phyloP scores from a whole-genome alignment of 176 grass and related monocot species.

The Avena sativa region DNA sequence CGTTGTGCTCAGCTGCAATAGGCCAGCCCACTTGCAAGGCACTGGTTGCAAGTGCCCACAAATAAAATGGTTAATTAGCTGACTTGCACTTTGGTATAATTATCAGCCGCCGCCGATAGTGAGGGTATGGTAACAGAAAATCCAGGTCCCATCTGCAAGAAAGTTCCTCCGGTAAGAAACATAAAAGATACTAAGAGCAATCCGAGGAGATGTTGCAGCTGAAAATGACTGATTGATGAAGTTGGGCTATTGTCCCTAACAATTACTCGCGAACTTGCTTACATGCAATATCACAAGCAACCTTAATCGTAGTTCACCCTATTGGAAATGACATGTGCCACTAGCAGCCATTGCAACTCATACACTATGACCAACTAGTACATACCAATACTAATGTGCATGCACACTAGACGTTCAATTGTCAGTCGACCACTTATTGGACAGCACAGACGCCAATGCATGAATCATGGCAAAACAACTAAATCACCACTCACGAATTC shows the following conservation, averaged over 20 bases:
- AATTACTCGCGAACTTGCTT: not conserved
- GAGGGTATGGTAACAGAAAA: constrained; percentile 90
- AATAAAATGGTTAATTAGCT: constrained; percentile 49
- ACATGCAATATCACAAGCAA: not conserved
- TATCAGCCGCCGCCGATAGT: constrained; percentile 75
- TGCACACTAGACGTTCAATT: not conserved
- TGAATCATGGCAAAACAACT: constrained; percentile 25
- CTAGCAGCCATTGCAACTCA: not conserved
- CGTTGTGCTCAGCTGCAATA: constrained; percentile 19
- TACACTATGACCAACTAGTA: not conserved
- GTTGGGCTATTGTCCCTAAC: not conserved
- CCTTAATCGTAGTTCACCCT: not conserved
- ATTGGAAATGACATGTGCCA: not conserved
- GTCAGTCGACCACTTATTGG: constrained; percentile 4
- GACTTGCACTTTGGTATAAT: constrained; percentile 75
- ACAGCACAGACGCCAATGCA: not conserved
- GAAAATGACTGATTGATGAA: constrained; percentile 10
- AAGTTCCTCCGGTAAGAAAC: constrained; percentile 35
- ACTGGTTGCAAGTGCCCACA: not conserved
- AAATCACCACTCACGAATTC: not conserved
- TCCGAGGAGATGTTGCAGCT: not conserved
- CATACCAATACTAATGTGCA: constrained; percentile 14
- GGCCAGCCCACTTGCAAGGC: constrained; percentile 16
- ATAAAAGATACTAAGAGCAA: not conserved
- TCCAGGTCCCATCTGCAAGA: constrained; percentile 94